A percentile compares a stretch with the other conserved stretches of the same genome.
Conservation (phyloP, 2,329 filamentous ascomycete species). For the Botrytis elliptica region DNA sequence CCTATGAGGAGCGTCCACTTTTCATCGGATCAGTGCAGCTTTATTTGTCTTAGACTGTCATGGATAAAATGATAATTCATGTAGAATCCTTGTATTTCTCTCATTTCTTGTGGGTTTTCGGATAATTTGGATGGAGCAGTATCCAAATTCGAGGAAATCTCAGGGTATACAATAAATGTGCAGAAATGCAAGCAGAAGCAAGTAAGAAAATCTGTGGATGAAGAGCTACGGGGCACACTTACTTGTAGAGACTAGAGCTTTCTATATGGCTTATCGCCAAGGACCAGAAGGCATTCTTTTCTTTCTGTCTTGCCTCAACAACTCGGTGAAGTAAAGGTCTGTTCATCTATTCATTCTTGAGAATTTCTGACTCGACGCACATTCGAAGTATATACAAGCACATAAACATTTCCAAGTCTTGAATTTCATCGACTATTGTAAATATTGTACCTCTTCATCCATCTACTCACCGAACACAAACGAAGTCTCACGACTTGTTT, state of each 20-base stretch:
- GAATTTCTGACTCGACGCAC: background rate
- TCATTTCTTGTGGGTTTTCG: constrained; percentile 15
- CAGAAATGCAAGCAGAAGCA: constrained; percentile 8
- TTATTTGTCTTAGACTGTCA: constrained; percentile 5
- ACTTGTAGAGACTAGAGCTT: constrained; percentile 15
- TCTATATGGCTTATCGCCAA: constrained; percentile 16
- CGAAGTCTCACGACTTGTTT: background rate
- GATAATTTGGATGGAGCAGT: constrained; percentile 13
- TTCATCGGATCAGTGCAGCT: background rate
- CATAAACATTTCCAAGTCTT: background rate
- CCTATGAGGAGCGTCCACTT: background rate
- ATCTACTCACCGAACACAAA: background rate
- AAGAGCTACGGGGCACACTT: constrained; percentile 9
- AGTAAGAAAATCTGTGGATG: constrained; percentile 4
- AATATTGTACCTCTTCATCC: background rate
- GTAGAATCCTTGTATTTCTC: constrained; percentile 9
- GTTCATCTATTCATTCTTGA: background rate
- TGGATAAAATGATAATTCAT: constrained; percentile 13
- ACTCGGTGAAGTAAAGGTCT: background rate
- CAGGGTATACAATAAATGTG: background rate
- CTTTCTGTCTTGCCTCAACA: constrained; percentile 7
- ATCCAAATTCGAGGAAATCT: background rate
- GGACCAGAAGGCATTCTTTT: constrained; percentile 3
- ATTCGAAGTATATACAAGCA: background rate
- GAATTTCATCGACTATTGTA: background rate